A percentile compares a stretch with the other conserved stretches of the same genome.
These are phyloP conservation scores for Chlorella sp. DNA, from an alignment of 139 green algal genomes.

Conservation along the genomic window DNA sequence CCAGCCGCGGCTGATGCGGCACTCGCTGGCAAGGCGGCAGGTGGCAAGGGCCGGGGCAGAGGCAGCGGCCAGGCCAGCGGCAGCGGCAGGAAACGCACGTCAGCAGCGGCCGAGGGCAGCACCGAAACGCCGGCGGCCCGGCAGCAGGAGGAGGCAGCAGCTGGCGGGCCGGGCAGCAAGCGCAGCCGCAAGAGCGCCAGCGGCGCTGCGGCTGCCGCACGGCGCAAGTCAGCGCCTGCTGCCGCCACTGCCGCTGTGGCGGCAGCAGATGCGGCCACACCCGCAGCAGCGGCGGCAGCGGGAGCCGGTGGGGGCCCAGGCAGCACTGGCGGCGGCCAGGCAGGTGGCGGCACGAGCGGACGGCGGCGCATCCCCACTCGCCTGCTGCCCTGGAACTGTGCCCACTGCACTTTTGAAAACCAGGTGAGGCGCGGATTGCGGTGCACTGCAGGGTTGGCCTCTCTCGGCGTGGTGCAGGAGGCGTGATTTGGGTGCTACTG, in stretches of 20 bases:
- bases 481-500: too few species aligned
- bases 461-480: too few species aligned
- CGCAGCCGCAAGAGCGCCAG: not conserved
- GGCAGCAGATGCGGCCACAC: not conserved
- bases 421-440: too few species aligned
- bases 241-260: not conserved
- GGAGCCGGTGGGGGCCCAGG: too few species aligned
- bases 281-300: not conserved
- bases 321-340: not conserved
- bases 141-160: not conserved
- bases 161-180: not conserved
- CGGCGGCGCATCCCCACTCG: slow-evolving; percentile 40
- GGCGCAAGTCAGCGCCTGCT: not conserved
- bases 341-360: not conserved
- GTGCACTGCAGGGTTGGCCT: too few species aligned
- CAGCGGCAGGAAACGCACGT: not conserved
- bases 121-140: too few species aligned
- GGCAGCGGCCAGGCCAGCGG: not conserved
- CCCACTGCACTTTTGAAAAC: slow-evolving; percentile 24
- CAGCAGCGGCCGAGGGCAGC: too few species aligned
- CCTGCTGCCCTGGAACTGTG: slow-evolving; percentile 50
- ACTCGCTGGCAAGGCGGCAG: not conserved
- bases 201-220: not conserved
- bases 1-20: too few species aligned
- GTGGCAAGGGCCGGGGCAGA: not conserved